phyloP scores from a whole-genome alignment of 169 alveolate species.

The Perkinsus olseni region DNA sequence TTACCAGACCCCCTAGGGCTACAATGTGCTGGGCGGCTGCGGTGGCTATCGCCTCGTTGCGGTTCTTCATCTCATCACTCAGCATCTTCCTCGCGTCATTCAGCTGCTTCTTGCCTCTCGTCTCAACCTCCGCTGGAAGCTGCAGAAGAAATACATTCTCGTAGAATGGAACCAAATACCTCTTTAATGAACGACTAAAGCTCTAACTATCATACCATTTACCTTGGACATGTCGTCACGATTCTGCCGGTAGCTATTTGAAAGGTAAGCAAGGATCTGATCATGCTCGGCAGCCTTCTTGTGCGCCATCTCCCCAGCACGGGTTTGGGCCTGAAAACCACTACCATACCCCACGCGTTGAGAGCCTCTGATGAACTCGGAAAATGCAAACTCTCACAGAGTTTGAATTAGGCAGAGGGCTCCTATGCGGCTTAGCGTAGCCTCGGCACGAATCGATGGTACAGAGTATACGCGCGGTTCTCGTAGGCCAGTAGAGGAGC shows the following conservation, averaged over 20 bases:
- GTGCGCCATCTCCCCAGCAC: not conserved
- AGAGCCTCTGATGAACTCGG: too few species aligned
- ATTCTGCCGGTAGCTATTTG: not conserved
- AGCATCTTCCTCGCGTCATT: not conserved
- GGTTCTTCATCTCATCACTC: not conserved
- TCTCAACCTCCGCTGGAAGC: not conserved
- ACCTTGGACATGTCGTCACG: not conserved
- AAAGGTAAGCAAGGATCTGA: not conserved
- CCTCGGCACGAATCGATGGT: too few species aligned
- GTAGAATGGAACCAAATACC: too few species aligned
- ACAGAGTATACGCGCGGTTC: too few species aligned
- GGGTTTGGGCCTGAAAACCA: not conserved
- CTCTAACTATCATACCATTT: not conserved
- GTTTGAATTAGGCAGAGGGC: too few species aligned
- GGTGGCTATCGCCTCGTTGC: not conserved
- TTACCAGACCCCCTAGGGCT: not conserved
- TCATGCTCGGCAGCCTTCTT: not conserved
- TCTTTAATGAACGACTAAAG: not conserved
- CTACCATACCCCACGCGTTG: too few species aligned
- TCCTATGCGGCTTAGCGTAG: too few species aligned
- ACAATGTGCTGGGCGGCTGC: not conserved
- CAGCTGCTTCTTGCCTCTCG: not conserved
- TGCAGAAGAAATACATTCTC: not conserved
- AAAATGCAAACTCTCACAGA: too few species aligned
- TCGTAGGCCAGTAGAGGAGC: too few species aligned